Percentiles rank a stretch among this genome's conserved stretches.
phyloP scores from a whole-genome alignment of 2,329 filamentous ascomycete genomes.

The Ascochyta clinopodiicola region DNA sequence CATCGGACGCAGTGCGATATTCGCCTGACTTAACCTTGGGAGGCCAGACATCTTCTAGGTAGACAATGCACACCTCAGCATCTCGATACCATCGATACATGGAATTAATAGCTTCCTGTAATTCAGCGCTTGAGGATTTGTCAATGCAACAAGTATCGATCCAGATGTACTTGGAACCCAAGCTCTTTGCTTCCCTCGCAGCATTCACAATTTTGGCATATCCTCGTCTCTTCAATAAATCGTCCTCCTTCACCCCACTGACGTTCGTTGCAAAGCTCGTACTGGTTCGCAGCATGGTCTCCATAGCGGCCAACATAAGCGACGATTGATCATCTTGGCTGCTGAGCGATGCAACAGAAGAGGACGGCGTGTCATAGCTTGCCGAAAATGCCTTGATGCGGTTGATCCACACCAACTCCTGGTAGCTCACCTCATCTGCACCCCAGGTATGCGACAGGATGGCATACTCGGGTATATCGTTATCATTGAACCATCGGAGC shows the following conservation, averaged over 20 bases:
- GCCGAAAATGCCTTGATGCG: slow-evolving; percentile 19
- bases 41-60: slow-evolving; percentile 23
- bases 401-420: slow-evolving; percentile 23
- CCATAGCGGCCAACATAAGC: slow-evolving; percentile 20
- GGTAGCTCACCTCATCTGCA: slow-evolving; percentile 25
- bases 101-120: slow-evolving; percentile 32
- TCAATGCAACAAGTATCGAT: slow-evolving; percentile 34
- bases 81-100: slow-evolving; percentile 32
- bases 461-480: slow-evolving; percentile 27
- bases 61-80: slow-evolving; percentile 23
- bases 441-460: slow-evolving; percentile 34
- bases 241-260: slow-evolving; percentile 17
- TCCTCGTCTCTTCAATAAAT: slow-evolving; percentile 19
- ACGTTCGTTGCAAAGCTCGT: slow-evolving; percentile 14
- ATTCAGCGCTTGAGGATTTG: slow-evolving; percentile 27
- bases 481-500: slow-evolving; percentile 29
- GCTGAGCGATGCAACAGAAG: slow-evolving; percentile 1
- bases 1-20: slow-evolving; percentile 20
- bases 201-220: slow-evolving; percentile 26
- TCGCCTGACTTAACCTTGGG: slow-evolving; percentile 3
- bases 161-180: slow-evolving; percentile 27
- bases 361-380: slow-evolving; percentile 6
- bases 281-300: slow-evolving; percentile 20
- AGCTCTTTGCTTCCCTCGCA: slow-evolving; percentile 13
- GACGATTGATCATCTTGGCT: slow-evolving; percentile 7